These are phyloP conservation scores for Zelopaecilomyces penicillatus DNA, from an alignment of 2,329 filamentous ascomycete genomes.

Conservation along the genomic window DNA sequence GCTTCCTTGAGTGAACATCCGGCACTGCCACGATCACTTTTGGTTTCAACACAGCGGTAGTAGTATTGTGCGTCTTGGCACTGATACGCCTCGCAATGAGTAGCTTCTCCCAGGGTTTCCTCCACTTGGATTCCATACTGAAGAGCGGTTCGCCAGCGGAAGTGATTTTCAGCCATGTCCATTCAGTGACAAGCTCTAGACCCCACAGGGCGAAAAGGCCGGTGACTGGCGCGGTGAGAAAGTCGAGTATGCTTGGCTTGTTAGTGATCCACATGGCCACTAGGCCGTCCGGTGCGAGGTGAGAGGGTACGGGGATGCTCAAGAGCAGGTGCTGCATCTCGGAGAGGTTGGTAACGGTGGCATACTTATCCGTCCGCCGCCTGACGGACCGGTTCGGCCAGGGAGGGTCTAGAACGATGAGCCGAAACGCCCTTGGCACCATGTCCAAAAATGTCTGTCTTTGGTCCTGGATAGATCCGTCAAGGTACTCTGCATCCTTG, in stretches of 20 bases:
- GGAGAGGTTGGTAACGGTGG: constrained; percentile 34
- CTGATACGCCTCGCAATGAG: constrained; percentile 48
- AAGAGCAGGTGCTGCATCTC: constrained; percentile 43
- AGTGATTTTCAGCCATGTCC: constrained; percentile 74
- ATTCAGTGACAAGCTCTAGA: constrained; percentile 57
- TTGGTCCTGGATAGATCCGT: constrained; percentile 38
- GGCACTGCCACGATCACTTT: constrained; percentile 62
- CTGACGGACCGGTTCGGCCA: constrained; percentile 73
- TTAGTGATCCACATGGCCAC: constrained; percentile 76
- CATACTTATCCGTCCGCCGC: constrained; percentile 45
- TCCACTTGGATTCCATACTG: constrained; percentile 51
- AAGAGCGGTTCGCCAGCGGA: constrained; percentile 55
- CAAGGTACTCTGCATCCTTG: constrained; percentile 34
- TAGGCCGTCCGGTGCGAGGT: constrained; percentile 45
- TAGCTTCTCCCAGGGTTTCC: constrained; percentile 70
- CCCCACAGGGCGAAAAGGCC: constrained; percentile 62
- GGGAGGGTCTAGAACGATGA: constrained; percentile 68
- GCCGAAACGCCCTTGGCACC: constrained; percentile 47
- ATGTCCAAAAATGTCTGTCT: constrained; percentile 31
- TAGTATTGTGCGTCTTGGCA: constrained; percentile 10
- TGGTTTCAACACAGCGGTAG: constrained; percentile 15
- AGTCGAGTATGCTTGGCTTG: constrained; percentile 48
- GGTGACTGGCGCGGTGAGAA: constrained; percentile 36
- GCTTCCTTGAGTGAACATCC: constrained; percentile 72
- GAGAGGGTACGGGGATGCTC: constrained; percentile 46